Conservation (phyloP, 116 monocot species). For the Dioscorea cayenensis region DNA sequence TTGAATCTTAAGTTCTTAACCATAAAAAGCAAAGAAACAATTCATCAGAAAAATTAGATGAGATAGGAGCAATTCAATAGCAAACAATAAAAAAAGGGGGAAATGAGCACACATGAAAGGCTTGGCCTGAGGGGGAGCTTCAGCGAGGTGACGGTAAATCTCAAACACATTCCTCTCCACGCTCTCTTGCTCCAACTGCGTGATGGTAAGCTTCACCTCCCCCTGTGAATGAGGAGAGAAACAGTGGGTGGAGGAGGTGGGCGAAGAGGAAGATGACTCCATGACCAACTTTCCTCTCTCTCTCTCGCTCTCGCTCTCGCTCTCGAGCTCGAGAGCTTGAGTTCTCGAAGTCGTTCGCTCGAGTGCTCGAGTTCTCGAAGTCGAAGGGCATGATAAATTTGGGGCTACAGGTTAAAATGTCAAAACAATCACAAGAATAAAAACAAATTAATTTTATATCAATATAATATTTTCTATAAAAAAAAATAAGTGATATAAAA, state of each 20-base stretch:
- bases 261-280: neutral
- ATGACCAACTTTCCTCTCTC: neutral
- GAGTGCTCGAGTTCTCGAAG: too few species aligned
- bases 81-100: neutral
- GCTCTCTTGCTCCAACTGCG: conserved; percentile 60
- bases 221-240: neutral
- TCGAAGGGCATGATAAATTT: too few species aligned
- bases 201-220: conserved; percentile 25
- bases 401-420: too few species aligned
- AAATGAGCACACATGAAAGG: conserved; percentile 44
- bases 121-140: conserved; percentile 43
- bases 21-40: too few species aligned
- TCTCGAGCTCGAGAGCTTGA: too few species aligned
- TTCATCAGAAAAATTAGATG: neutral
- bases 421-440: too few species aligned
- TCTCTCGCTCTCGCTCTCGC: too few species aligned
- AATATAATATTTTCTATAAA: too few species aligned
- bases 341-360: too few species aligned
- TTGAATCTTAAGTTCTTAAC: too few species aligned
- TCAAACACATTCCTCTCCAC: conserved; percentile 64
- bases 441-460: too few species aligned
- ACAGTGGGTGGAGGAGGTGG: neutral
- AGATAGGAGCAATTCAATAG: neutral
- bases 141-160: conserved; percentile 54
- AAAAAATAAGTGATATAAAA: too few species aligned